Percentiles rank a stretch among this genome's conserved stretches.
These are phyloP conservation scores for Talaromyces sp. DNA, from an alignment of 2,329 filamentous ascomycete species.

Conservation along the genomic window DNA sequence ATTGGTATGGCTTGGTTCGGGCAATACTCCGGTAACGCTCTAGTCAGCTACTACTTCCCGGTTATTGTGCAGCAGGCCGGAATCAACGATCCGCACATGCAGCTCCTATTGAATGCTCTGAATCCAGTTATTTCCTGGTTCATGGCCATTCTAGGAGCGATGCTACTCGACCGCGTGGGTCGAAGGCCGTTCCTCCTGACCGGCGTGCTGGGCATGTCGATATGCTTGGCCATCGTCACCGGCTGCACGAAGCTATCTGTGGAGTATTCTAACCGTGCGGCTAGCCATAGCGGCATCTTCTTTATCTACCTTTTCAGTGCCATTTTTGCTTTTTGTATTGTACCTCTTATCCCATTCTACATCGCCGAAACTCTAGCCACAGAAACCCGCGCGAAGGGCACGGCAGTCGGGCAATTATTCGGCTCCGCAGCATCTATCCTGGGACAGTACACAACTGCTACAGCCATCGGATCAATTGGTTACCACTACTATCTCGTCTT, in stretches of 20 bases:
- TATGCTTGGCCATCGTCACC: constrained; percentile 15
- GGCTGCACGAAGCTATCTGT: constrained; percentile 16
- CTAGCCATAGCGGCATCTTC: constrained; percentile 40
- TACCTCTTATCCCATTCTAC: constrained; percentile 16
- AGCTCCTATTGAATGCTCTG: constrained; percentile 15
- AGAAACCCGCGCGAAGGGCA: constrained; percentile 15
- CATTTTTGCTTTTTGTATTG: constrained; percentile 35
- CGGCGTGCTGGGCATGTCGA: constrained; percentile 16
- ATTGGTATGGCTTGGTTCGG: constrained; percentile 43
- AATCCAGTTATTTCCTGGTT: constrained; percentile 13
- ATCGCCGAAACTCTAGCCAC: constrained; percentile 13
- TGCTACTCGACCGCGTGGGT: constrained; percentile 14
- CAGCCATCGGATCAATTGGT: constrained; percentile 13
- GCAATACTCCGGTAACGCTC: constrained; percentile 33
- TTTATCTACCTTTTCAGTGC: constrained; percentile 45
- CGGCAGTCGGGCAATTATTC: constrained; percentile 13
- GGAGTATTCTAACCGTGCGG: constrained; percentile 15
- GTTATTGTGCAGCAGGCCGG: constrained; percentile 15
- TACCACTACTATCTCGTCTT: constrained; percentile 17
- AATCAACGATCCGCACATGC: constrained; percentile 12
- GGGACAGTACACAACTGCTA: constrained; percentile 14
- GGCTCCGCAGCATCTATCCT: constrained; percentile 14
- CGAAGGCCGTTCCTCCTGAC: constrained; percentile 11
- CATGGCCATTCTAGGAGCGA: constrained; percentile 10
- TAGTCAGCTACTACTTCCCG: constrained; percentile 18